Evolutionary conservation across 225 moss, liverwort and hornwort species (phyloP).

Genomic region (Bryoerythrophyllum caledonicum): DNA sequence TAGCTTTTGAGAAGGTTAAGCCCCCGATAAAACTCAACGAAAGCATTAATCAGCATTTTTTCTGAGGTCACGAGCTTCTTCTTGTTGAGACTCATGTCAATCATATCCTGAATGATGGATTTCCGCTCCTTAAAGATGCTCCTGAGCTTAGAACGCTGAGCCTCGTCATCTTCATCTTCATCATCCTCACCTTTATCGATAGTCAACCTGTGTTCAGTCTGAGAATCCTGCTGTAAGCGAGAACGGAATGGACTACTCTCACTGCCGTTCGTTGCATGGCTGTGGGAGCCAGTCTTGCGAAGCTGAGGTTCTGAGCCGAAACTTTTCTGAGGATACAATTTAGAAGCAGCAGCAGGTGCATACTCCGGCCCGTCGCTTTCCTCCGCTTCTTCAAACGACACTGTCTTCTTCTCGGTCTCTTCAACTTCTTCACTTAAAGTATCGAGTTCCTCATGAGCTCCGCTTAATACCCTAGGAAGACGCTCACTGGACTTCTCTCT

Average conservation of each 20-base stretch:
- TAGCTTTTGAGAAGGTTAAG: conserved; percentile 77
- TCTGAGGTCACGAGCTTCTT: conserved; percentile 71
- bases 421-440: conserved; percentile 13
- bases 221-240: conserved; percentile 27
- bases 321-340: conserved; percentile 11
- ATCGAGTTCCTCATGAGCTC: conserved; percentile 9
- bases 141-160: conserved; percentile 31
- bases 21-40: conserved; percentile 83
- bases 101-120: conserved; percentile 42
- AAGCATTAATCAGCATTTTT: conserved; percentile 79
- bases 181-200: conserved; percentile 29
- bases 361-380: conserved; percentile 7
- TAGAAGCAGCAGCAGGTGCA: conserved; percentile 14
- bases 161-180: conserved; percentile 33
- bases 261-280: conserved; percentile 6
- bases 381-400: conserved; percentile 14
- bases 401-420: conserved; percentile 5
- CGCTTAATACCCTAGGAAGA: conserved; percentile 18
- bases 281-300: conserved; percentile 22
- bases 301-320: conserved; percentile 22
- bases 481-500: conserved; percentile 33
- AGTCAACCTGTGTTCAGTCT: conserved; percentile 18
- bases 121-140: conserved; percentile 41
- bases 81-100: conserved; percentile 53
- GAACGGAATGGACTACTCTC: conserved; percentile 32